phyloP scores from a whole-genome alignment of 129 eudicot species.

The Flaveria robusta region DNA sequence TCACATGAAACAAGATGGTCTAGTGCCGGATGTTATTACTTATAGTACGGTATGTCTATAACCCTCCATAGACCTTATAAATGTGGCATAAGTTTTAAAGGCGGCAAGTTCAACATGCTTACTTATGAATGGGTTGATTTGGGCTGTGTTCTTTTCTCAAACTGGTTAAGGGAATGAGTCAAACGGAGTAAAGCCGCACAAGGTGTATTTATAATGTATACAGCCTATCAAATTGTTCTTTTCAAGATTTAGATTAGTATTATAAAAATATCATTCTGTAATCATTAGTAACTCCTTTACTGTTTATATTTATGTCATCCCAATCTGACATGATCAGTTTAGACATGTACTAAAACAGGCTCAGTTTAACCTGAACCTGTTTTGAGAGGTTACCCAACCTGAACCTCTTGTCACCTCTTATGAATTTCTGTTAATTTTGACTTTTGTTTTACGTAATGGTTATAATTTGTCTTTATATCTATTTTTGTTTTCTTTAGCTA shows the following conservation, averaged over 20 bases:
- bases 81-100: background rate
- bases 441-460: background rate
- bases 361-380: background rate
- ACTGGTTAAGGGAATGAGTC: background rate
- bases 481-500: slow-evolving; percentile 46
- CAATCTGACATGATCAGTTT: background rate
- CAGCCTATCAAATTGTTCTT: background rate
- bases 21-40: slow-evolving; percentile 76
- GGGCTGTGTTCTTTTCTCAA: background rate
- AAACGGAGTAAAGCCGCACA: background rate
- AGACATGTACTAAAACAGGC: background rate
- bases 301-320: background rate
- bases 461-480: background rate
- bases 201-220: background rate
- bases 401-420: background rate
- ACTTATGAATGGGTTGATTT: background rate
- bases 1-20: slow-evolving; percentile 78
- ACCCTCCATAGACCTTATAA: background rate
- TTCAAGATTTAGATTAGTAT: background rate
- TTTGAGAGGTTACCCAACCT: background rate
- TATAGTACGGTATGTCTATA: slow-evolving; percentile 69
- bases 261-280: background rate
- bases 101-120: background rate
- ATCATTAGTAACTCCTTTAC: background rate
- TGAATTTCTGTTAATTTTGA: background rate